Evolutionary conservation across 2,329 filamentous ascomycete genomes (phyloP).

Genomic region (Colletotrichum sp.): DNA sequence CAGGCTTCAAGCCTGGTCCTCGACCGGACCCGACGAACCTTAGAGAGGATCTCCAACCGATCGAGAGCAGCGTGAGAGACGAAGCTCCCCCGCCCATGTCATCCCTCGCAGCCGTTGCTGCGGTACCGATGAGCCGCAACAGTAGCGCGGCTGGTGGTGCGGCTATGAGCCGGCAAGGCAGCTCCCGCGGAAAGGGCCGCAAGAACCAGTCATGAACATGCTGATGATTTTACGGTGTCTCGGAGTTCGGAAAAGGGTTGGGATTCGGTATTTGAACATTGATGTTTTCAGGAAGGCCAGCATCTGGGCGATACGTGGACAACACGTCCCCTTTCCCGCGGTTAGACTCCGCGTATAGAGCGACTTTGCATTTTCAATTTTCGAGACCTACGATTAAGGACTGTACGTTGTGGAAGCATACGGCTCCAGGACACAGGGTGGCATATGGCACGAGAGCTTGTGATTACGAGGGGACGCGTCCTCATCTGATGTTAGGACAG

Average conservation of each 20-base stretch:
- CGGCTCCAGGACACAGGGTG: neutral
- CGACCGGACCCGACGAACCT: constrained; percentile 55
- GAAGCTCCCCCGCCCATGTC: constrained; percentile 32
- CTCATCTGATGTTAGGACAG: neutral
- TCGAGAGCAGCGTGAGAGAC: constrained; percentile 48
- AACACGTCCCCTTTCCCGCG: neutral
- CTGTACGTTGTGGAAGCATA: neutral
- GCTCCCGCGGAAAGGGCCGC: constrained; percentile 52
- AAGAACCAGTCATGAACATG: constrained; percentile 31
- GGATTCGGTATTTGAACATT: neutral
- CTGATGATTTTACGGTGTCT: constrained; percentile 3
- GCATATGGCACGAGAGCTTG: neutral
- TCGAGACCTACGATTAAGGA: neutral
- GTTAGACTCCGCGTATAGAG: neutral
- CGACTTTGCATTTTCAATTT: neutral
- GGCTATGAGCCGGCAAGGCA: constrained; percentile 62
- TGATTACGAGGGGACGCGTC: neutral
- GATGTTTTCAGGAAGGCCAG: neutral
- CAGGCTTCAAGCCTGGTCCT: constrained; percentile 51
- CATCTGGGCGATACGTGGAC: neutral
- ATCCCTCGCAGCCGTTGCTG: constrained; percentile 31
- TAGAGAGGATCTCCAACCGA: constrained; percentile 55
- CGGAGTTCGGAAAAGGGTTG: constrained; percentile 9
- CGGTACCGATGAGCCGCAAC: constrained; percentile 60
- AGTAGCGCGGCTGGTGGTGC: constrained; percentile 58